Conservation (phyloP, 257 asterid genomes). For the Lycium barbarum region DNA sequence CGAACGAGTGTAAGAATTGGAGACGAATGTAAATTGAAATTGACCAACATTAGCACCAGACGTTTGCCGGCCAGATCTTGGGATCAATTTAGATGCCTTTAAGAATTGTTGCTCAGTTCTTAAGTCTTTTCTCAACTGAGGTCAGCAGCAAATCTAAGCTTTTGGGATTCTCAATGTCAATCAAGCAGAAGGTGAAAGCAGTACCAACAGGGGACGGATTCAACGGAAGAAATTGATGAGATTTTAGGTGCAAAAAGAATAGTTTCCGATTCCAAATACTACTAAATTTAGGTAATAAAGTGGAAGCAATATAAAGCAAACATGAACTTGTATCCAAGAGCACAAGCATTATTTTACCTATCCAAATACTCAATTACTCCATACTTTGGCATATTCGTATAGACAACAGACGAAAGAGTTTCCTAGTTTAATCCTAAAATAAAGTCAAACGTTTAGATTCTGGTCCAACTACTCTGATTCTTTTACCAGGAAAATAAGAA, state of each 20-base stretch:
- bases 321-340: not conserved
- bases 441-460: not conserved
- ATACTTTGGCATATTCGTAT: not conserved
- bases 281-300: not conserved
- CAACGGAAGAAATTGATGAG: not conserved
- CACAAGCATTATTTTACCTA: not conserved
- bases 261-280: not conserved
- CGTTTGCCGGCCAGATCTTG: not conserved
- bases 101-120: not conserved
- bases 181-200: not conserved
- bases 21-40: too few species aligned
- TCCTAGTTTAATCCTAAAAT: not conserved
- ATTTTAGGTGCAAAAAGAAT: not conserved
- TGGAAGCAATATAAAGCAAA: not conserved
- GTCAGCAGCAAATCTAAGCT: not conserved
- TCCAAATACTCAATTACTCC: not conserved
- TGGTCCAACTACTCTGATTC: not conserved
- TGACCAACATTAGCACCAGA: not conserved
- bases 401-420: not conserved
- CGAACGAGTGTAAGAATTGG: too few species aligned
- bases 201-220: not conserved
- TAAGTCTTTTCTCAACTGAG: not conserved
- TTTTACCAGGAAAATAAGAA: constrained; percentile 1
- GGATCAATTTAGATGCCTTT: not conserved
- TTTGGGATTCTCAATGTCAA: not conserved